Base-by-base conservation (phyloP, 345 rosid genomes). In the Syzygium jambos region DNA sequence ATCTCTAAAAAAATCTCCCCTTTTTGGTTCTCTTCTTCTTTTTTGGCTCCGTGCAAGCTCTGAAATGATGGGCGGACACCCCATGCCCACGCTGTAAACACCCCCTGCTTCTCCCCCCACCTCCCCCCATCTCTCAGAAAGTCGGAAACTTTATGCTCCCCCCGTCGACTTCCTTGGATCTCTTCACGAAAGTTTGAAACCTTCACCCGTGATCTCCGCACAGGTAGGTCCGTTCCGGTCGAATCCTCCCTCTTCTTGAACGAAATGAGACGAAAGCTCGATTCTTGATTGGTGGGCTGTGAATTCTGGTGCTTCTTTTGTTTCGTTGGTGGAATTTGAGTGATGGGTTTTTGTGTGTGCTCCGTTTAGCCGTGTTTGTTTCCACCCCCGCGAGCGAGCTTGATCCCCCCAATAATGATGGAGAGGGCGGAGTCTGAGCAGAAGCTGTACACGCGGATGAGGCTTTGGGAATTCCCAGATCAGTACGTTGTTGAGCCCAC, bases 391-490 rank as follows among this genome's bases (percentile, higher is more conserved):
- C 49, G 11, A 46, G 86, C 4, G 61, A 23, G 65, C 56, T 85
- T 38, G 41, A 49, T 59, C 22, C 83, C 59, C 87, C 59, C 87
- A 87, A 92, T 87, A 88, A 96, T 96, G 98, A 96, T 96, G 95
- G 94, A 94, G 91, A 86, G 86, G 88, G 95, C 95, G 54, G 98
- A 98, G 88, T 90, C 97, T 17, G 92, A 92, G 88, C 96, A 95
- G 92, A 98, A 95, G 95, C 92, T 98, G 23, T 93, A 94, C 84
- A 92, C 98, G 12, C 94, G 96, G 7, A 89, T 98, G 95, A 95
- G 98, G 59, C 89, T 96, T 25, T 98, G 99, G 99, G 99, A 98
- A 87, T 95, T 96, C 85, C 98, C 99, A 21, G 99, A 98, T 93
- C 95, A 96, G 92, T 98, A 93, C 88, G 89, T 95, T 52, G 91